Conservation (phyloP, 2,329 filamentous ascomycete species). For the Sarocladium strictum region DNA sequence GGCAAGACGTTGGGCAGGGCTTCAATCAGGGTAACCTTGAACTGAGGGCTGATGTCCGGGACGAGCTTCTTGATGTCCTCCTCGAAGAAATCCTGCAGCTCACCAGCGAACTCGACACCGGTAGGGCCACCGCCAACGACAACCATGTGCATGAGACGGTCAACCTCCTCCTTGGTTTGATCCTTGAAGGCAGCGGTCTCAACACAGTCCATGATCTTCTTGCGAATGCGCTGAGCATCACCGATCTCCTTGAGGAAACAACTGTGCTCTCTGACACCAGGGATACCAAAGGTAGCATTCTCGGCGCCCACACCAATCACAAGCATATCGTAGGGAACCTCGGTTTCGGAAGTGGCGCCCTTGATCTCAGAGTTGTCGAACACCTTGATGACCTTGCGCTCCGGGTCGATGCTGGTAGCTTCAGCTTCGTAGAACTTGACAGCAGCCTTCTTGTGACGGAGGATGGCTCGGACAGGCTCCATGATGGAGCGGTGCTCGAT, state of each 20-base stretch:
- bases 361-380: conserved; percentile 91
- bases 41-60: conserved; percentile 88
- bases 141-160: conserved; percentile 97
- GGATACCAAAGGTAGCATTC: conserved; percentile 97
- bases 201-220: conserved; percentile 99
- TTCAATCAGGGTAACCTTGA: conserved; percentile 96
- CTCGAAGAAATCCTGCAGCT: conserved; percentile 98
- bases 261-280: conserved; percentile 88
- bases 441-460: conserved; percentile 86
- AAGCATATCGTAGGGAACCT: conserved; percentile 96
- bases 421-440: conserved; percentile 99
- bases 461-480: conserved; percentile 95
- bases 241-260: conserved; percentile 98
- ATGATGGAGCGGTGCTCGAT: conserved; percentile 99
- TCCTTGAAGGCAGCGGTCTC: conserved; percentile 99
- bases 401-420: conserved; percentile 89
- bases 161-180: conserved; percentile 78
- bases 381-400: conserved; percentile 82
- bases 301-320: conserved; percentile 96
- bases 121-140: conserved; percentile 90
- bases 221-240: conserved; percentile 93
- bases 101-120: conserved; percentile 96
- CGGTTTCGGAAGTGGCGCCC: conserved; percentile 72
- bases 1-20: conserved; percentile 93
- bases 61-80: conserved; percentile 97